Percentiles rank a stretch among this genome's conserved stretches.
These are phyloP conservation scores for Abrus precatorius DNA, from an alignment of 306 rosid genomes.

Conservation along the genomic window DNA sequence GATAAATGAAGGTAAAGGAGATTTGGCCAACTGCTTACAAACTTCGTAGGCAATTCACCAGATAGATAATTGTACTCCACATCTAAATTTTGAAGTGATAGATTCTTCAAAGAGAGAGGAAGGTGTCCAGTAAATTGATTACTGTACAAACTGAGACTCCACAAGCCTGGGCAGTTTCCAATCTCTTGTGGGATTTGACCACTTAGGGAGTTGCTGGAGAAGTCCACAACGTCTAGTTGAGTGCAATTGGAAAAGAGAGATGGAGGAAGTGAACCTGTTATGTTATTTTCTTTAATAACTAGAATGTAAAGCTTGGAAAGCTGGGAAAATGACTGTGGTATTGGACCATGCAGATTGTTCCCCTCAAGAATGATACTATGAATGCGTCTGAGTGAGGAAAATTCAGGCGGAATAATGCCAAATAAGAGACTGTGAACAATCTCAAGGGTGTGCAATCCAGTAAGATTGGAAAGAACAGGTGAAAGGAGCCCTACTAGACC, in stretches of 20 bases:
- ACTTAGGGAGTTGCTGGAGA: conserved; percentile 60
- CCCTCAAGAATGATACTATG: conserved; percentile 53
- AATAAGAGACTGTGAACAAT: conserved; percentile 52
- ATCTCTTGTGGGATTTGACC: conserved; percentile 69
- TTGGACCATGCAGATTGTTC: conserved; percentile 61
- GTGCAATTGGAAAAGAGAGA: conserved; percentile 72
- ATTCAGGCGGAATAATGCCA: conserved; percentile 62
- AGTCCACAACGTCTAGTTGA: conserved; percentile 53
- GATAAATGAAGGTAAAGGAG: conserved; percentile 68
- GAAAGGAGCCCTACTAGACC: conserved; percentile 65
- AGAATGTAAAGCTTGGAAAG: conserved; percentile 53
- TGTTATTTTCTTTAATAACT: conserved; percentile 44
- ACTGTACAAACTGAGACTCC: conserved; percentile 70
- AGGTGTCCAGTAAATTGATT: conserved; percentile 68
- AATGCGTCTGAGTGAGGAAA: conserved; percentile 59
- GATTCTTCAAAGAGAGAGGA: conserved; percentile 59
- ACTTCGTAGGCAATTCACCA: conserved; percentile 64
- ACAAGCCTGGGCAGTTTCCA: conserved; percentile 66
- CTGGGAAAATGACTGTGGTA: conserved; percentile 63
- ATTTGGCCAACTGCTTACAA: conserved; percentile 48
- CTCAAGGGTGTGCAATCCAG: conserved; percentile 60
- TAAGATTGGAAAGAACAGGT: conserved; percentile 73
- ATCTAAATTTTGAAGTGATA: conserved; percentile 55
- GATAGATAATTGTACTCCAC: conserved; percentile 64
- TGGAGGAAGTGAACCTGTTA: conserved; percentile 63